Evolutionary conservation across 257 asterid species (phyloP), one percentile per base, ranked within the genome.

Genomic region (Handroanthus guayacan): DNA sequence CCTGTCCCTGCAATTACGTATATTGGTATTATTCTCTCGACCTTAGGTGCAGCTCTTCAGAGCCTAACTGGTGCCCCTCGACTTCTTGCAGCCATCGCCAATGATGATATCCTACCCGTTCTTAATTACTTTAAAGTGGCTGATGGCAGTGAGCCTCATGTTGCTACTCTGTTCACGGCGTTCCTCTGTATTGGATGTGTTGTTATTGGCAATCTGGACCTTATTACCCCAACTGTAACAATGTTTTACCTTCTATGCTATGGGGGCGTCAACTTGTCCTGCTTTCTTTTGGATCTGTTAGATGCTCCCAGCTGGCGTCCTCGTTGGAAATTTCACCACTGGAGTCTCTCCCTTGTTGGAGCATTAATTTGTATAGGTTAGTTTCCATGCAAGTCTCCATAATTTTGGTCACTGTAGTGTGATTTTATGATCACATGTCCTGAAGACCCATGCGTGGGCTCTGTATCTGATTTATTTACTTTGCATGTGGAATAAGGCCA

Each of bases 261-360:
- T 73, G 98, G 88, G 52, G 99, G 99, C 1, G 98, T 95, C 85
- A 95, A 95, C 81, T 84, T 95, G 79, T 92, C 99, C 61, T 95
- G 98, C 89, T 92, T 95, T 79, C 99, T 95, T 77, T 84, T 95
- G 87, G 99, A 95, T 87, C 94, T 95, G 69, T 83, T 95, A 75
- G 99, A 95, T 88, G 98, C 99, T 80, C 99, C 98, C 83, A 91
- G 99, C 88, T 95, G 99, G 99, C 98, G 99, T 54, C 99, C 98
- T 71, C 94, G 99, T 66, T 95, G 99, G 99, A 95, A 91, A 76
- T 95, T 92, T 88, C 98, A 95, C 86, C 99, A 95, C 74, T 95
- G 99, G 99, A 92, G 99, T 78, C 92, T 95, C 80, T 95, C 99
- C 82, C 99, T 95, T 80, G 47, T 95, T 76, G 99, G 99, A 74